Conservation (phyloP, 768 basidiomycete genomes). For the Lepiota venenata region DNA sequence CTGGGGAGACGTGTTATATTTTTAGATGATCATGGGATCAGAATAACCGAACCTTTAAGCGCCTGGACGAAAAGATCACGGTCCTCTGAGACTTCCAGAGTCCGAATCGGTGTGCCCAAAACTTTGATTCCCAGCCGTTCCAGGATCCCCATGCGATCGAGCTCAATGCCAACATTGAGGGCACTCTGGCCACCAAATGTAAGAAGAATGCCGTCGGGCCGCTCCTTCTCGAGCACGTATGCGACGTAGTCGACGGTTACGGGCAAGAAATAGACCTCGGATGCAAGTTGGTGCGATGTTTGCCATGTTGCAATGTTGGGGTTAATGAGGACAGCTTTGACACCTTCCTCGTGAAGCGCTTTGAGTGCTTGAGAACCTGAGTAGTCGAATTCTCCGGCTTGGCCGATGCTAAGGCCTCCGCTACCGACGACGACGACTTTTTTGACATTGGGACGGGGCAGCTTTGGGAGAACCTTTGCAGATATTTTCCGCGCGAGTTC, state of each 20-base stretch:
- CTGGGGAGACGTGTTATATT: constrained; percentile 36
- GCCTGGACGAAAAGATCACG: constrained; percentile 95
- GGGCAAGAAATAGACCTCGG: constrained; percentile 96
- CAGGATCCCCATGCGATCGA: constrained; percentile 95
- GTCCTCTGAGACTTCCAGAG: constrained; percentile 95
- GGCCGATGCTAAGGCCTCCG: constrained; percentile 95
- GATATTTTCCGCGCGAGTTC: constrained; percentile 93
- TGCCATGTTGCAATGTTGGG: constrained; percentile 99
- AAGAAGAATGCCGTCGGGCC: constrained; percentile 94
- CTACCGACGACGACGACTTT: constrained; percentile 96
- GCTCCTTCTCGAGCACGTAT: constrained; percentile 97
- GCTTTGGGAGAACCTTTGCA: constrained; percentile 89
- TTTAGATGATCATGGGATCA: constrained; percentile 8
- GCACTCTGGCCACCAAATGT: constrained; percentile 99
- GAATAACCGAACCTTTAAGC: constrained; percentile 69
- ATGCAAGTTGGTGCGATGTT: constrained; percentile 95
- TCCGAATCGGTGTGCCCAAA: constrained; percentile 91
- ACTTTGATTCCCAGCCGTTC: constrained; percentile 92
- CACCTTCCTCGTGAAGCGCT: constrained; percentile 93
- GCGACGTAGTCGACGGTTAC: constrained; percentile 97
- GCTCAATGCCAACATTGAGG: constrained; percentile 93
- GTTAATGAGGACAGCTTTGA: constrained; percentile 93
- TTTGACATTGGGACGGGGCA: constrained; percentile 87
- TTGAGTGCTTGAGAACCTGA: constrained; percentile 99
- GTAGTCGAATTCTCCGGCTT: constrained; percentile 99